Conservation (phyloP, 805 yeast genomes). For the Candida odintsovae region DNA sequence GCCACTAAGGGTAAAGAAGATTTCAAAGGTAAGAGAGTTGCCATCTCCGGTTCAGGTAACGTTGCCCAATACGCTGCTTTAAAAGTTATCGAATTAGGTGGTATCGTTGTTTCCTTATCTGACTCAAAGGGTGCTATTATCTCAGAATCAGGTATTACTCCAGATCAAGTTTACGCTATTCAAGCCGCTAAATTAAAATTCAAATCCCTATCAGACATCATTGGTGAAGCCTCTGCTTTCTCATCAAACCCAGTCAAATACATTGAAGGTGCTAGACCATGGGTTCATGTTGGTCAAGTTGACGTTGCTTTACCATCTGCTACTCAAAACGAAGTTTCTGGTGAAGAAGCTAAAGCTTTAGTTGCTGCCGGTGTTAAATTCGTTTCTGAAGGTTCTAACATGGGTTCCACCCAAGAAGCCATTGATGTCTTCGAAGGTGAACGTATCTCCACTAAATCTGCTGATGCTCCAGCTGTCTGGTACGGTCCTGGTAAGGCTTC, state of each 20-base stretch:
- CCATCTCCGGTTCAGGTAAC: conserved; percentile 97
- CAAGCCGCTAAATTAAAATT: conserved; percentile 75
- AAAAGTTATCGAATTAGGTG: conserved; percentile 95
- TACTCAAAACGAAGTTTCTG: conserved; percentile 96
- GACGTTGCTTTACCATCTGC: conserved; percentile 98
- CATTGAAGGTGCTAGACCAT: conserved; percentile 92
- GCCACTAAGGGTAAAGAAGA: conserved; percentile 87
- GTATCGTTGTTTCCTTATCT: conserved; percentile 86
- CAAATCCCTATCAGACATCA: conserved; percentile 66
- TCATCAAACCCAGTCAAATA: conserved; percentile 60
- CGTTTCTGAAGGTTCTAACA: conserved; percentile 98
- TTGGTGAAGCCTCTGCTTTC: conserved; percentile 52
- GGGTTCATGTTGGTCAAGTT: conserved; percentile 86
- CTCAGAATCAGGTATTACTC: conserved; percentile 74
- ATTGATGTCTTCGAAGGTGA: conserved; percentile 88
- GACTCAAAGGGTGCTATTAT: conserved; percentile 92
- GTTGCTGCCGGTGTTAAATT: conserved; percentile 86
- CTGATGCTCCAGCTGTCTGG: conserved; percentile 66
- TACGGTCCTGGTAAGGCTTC: conserved; percentile 99
- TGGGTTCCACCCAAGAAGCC: conserved; percentile 99
- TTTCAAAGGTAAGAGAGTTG: conserved; percentile 89
- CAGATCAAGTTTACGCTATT: conserved; percentile 72
- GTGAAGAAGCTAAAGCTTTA: conserved; percentile 93
- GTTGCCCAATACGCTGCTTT: conserved; percentile 99
- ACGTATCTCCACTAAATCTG: conserved; percentile 41